Percentiles rank a stretch among this genome's conserved stretches.
Evolutionary conservation across 2,329 filamentous ascomycete genomes (phyloP).

Genomic region (Penicillium sp.): DNA sequence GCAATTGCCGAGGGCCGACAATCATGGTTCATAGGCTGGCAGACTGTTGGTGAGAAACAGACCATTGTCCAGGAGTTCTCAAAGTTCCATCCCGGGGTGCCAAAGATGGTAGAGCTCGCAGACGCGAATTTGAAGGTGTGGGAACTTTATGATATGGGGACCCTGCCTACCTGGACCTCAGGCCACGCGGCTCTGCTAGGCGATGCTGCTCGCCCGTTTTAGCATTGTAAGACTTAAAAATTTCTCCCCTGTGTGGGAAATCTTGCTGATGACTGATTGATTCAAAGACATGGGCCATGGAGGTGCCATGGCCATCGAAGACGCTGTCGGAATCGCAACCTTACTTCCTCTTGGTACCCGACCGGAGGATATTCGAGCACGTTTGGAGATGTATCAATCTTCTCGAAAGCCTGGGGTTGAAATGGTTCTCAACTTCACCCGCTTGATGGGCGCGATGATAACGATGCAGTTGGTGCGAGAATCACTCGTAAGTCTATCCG

Average conservation of each 20-base stretch:
- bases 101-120: constrained; percentile 38
- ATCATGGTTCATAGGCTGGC: constrained; percentile 26
- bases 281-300: constrained; percentile 39
- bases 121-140: constrained; percentile 60
- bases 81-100: constrained; percentile 26
- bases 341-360: constrained; percentile 32
- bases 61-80: constrained; percentile 26
- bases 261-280: neutral
- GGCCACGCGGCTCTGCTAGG: constrained; percentile 63
- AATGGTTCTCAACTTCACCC: neutral
- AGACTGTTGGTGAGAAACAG: constrained; percentile 28
- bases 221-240: neutral
- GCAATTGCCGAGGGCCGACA: neutral
- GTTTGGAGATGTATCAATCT: constrained; percentile 27
- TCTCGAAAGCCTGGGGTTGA: neutral
- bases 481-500: neutral
- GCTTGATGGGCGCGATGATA: neutral
- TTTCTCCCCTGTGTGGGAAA: neutral
- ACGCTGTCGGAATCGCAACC: constrained; percentile 37
- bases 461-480: neutral
- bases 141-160: constrained; percentile 66
- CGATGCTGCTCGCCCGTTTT: constrained; percentile 58
- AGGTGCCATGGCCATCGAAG: constrained; percentile 43
- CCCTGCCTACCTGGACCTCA: constrained; percentile 61
- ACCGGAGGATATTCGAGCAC: constrained; percentile 23